Base-by-base conservation (phyloP, 208 protist genomes). In the Phytomonas sp. region DNA sequence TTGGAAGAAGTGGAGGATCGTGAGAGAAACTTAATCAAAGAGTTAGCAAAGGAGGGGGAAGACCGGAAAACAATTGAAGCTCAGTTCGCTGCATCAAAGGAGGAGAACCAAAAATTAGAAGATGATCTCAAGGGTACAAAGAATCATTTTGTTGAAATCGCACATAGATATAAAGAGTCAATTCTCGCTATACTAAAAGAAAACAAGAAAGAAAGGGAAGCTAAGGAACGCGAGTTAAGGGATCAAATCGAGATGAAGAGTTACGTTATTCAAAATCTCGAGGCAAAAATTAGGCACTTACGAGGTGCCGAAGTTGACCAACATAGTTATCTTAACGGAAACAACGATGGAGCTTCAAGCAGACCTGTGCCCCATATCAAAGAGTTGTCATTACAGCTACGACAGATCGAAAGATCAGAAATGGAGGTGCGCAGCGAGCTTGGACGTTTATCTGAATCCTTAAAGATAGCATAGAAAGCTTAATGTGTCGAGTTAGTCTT, bases 121-220 rank as follows among this genome's bases (percentile, higher is more conserved):
- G 82, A 93, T 46, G 73, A 75, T 31, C 62, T 88, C 11, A 94
- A 88, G 77, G 74, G 77, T 34, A 85, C 89, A 73, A 89, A 85
- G 69, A 23, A 75, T 59, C 80, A 78, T 15, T 73, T 79, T 26
- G 82, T 90, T 51, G 89, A 91, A 73, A 74, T 70, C 32, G 82
- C 74, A 34, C 75, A 88, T 34, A 85, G 81, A 13, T 84, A 91
- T 66, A 89, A 88, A 63, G 85, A 91, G 60, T 79, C 91, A n/a
- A 87, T 94, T 70, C 83, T 85, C 20, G 88, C 88, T 60, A 91
- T 94, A 43, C 79, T 89, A 15, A 85, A 91, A 40, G 88, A 91
- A 62, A 91, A 94, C 71, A 90, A 91, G 67, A 91, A 88, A 65
- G 85, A 94, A 75, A 91, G 85, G 78, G 85, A 94, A 70, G 85